A percentile compares a stretch with the other conserved stretches of the same genome.
Conservation (phyloP, 228 moss, liverwort and hornwort species). For the Sphagnum magellanicum region DNA sequence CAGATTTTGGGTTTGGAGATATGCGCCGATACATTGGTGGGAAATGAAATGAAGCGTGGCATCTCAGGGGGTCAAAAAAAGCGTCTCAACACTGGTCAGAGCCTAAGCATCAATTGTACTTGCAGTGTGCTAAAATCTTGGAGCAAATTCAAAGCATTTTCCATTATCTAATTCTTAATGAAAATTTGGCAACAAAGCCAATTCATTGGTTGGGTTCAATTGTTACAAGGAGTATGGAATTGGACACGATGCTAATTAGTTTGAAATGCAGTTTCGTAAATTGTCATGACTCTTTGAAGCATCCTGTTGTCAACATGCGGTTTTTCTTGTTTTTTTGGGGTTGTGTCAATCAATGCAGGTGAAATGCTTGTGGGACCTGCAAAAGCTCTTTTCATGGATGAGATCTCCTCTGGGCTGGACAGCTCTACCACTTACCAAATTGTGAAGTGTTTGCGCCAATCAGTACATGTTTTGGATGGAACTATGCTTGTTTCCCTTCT, state of each 20-base stretch:
- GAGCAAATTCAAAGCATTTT: too few relatives aligned
- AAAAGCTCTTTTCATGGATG: slow-evolving; percentile 90
- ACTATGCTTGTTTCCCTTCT: slow-evolving; percentile 76
- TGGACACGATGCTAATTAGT: too few relatives aligned
- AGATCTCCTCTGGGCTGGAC: slow-evolving; percentile 89
- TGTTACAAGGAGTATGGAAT: too few relatives aligned
- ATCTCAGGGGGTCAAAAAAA: slow-evolving; percentile 91
- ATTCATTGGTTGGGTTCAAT: too few relatives aligned
- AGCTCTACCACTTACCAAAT: slow-evolving; percentile 95
- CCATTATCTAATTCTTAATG: too few relatives aligned
- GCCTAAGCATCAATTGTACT: too few relatives aligned
- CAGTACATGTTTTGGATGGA: slow-evolving; percentile 62
- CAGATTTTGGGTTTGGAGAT: slow-evolving; percentile 76
- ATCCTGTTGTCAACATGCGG: background rate
- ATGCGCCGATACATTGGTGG: slow-evolving; percentile 82
- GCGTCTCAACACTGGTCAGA: slow-evolving; percentile 64
- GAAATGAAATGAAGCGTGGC: slow-evolving; percentile 87
- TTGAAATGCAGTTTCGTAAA: too few relatives aligned
- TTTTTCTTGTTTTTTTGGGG: background rate
- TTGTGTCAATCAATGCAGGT: slow-evolving; percentile 32
- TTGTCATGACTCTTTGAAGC: too few relatives aligned
- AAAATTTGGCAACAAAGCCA: too few relatives aligned
- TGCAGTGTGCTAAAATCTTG: too few relatives aligned
- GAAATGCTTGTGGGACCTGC: slow-evolving; percentile 94
- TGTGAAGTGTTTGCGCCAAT: slow-evolving; percentile 72